phyloP scores from a whole-genome alignment of 306 rosid species.

The Medicago truncatula region MtrunA17r5.0-ANR NC_053044.1:5195501-5196000 shows the following conservation, averaged over 20 bases:
- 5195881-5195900: neutral
- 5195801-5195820: too few species aligned
- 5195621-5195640: constrained; percentile 14
- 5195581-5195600: constrained; percentile 50
- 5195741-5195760: constrained; percentile 2
- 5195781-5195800: neutral
- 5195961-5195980: neutral
- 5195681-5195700: constrained; percentile 21
- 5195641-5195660: constrained; percentile 33
- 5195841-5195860: neutral
- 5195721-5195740: constrained; percentile 25
- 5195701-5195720: constrained; percentile 1
- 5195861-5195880: neutral
- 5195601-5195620: constrained; percentile 45
- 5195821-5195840: neutral
- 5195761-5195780: neutral
- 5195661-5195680: constrained; percentile 40
- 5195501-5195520: constrained; percentile 97
- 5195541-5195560: constrained; percentile 87
- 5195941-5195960: too few species aligned
- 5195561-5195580: constrained; percentile 91
- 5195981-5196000: neutral
- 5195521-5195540: constrained; percentile 88
- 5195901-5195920: too few species aligned
- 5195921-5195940: neutral